Evolutionary conservation across 106 monocot genomes (phyloP).

Genomic region (Agapanthus africanus): DNA sequence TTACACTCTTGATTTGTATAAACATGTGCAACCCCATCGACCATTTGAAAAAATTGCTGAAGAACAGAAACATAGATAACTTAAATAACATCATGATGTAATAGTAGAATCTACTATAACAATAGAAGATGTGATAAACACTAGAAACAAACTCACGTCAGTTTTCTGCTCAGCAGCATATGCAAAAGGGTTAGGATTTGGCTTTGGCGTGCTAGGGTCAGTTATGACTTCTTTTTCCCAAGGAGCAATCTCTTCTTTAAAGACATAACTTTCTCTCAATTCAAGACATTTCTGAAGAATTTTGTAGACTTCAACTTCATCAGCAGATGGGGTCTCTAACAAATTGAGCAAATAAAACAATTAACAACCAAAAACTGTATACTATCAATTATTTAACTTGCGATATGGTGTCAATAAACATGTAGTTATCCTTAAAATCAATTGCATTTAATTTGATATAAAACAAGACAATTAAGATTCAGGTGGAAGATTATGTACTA

Average conservation of each 20-base stretch:
- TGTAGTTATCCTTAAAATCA: not conserved
- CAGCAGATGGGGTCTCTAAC: slow-evolving; percentile 64
- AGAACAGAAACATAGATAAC: not conserved
- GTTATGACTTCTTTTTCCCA: slow-evolving; percentile 98
- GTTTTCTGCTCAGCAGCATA: slow-evolving; percentile 66
- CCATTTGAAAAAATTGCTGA: slow-evolving; percentile 89
- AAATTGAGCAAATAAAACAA: slow-evolving; percentile 13
- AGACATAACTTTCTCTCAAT: slow-evolving; percentile 73
- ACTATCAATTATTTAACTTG: not conserved
- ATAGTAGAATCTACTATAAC: not conserved
- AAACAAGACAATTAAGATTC: not conserved
- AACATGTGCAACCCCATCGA: slow-evolving; percentile 90
- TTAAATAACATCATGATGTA: not conserved
- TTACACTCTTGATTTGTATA: slow-evolving; percentile 67
- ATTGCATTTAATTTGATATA: not conserved
- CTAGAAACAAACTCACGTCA: slow-evolving; percentile 41
- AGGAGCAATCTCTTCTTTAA: slow-evolving; percentile 66
- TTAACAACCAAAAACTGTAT: not conserved
- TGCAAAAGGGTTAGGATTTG: slow-evolving; percentile 77
- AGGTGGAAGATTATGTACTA: not conserved
- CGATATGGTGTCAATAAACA: not conserved
- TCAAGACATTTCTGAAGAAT: slow-evolving; percentile 83
- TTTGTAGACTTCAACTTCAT: slow-evolving; percentile 90
- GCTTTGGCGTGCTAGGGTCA: slow-evolving; percentile 94
- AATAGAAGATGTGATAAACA: not conserved